These are phyloP conservation scores for Skeletonema menzelii DNA, from an alignment of 108 stramenopile genomes.

Conservation along the genomic window DNA sequence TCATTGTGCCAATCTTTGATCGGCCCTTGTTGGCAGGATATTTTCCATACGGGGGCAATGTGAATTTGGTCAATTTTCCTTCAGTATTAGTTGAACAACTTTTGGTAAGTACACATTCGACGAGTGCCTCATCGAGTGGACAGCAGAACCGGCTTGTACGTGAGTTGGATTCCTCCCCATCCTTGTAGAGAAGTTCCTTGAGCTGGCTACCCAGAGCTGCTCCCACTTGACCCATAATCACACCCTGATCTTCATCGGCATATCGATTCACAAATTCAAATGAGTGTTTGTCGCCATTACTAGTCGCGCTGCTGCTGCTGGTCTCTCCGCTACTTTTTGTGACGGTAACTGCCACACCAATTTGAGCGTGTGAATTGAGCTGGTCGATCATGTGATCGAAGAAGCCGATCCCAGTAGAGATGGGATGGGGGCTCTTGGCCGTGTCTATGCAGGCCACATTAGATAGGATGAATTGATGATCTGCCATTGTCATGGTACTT, in stretches of 20 bases:
- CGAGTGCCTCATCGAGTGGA: slow-evolving; percentile 87
- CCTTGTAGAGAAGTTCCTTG: slow-evolving; percentile 8
- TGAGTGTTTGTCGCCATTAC: slow-evolving; percentile 4
- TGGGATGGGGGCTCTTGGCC: slow-evolving; percentile 41
- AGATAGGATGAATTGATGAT: slow-evolving; percentile 21
- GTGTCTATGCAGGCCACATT: slow-evolving; percentile 35
- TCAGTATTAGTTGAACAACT: background rate
- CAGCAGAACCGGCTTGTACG: slow-evolving; percentile 65
- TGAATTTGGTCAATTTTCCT: slow-evolving; percentile 38
- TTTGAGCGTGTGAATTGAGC: slow-evolving; percentile 86
- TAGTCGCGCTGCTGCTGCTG: background rate
- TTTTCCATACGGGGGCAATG: slow-evolving; percentile 74
- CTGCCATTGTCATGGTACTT: slow-evolving; percentile 10
- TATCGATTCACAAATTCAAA: slow-evolving; percentile 51
- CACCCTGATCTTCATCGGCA: slow-evolving; percentile 51
- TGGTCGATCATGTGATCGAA: slow-evolving; percentile 82
- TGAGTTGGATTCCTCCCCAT: background rate
- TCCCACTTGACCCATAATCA: slow-evolving; percentile 55
- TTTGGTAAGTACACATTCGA: slow-evolving; percentile 62
- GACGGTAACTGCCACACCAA: slow-evolving; percentile 67
- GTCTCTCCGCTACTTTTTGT: background rate
- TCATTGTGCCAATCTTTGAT: slow-evolving; percentile 60
- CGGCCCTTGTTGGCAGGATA: slow-evolving; percentile 69
- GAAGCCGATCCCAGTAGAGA: slow-evolving; percentile 82
- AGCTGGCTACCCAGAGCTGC: slow-evolving; percentile 57